Evolutionary conservation across 2,329 filamentous ascomycete species (phyloP).

Genomic region (Ophiocordyceps unilateralis): DNA sequence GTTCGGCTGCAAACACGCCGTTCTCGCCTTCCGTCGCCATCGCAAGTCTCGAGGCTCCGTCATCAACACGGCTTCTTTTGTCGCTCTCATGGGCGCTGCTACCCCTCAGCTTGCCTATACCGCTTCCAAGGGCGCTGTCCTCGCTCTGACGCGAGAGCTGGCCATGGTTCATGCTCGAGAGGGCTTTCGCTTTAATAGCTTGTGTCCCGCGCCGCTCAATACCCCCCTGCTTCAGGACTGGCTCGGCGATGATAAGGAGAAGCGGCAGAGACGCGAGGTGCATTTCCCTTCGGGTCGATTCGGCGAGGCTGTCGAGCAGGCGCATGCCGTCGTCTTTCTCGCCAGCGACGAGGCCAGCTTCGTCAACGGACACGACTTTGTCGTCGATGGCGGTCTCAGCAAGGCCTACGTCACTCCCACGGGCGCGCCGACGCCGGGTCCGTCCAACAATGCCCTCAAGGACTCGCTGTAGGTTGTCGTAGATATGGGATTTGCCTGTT

Average conservation of each 20-base stretch:
- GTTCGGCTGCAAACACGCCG: constrained; percentile 86
- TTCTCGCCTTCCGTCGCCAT: constrained; percentile 63
- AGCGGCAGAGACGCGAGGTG: constrained; percentile 67
- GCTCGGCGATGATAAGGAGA: constrained; percentile 72
- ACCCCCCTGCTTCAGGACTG: constrained; percentile 85
- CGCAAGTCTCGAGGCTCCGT: constrained; percentile 65
- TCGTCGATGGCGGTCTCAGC: constrained; percentile 90
- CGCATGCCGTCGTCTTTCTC: constrained; percentile 73
- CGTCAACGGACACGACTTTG: constrained; percentile 81
- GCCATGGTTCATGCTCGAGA: constrained; percentile 86
- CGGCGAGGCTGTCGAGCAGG: constrained; percentile 87
- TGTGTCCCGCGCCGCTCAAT: constrained; percentile 85
- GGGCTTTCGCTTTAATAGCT: constrained; percentile 72
- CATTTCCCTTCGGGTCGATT: constrained; percentile 83
- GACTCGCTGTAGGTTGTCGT: constrained; percentile 9
- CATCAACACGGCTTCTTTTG: constrained; percentile 85
- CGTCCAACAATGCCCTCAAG: constrained; percentile 43
- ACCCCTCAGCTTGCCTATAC: constrained; percentile 88
- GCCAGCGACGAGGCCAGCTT: constrained; percentile 81
- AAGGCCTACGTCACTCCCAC: constrained; percentile 69
- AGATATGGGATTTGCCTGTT: no score
- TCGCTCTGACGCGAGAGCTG: constrained; percentile 77
- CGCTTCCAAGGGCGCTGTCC: constrained; percentile 79
- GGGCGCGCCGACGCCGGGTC: constrained; percentile 34
- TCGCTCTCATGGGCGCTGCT: constrained; percentile 71